Conservation (phyloP, 2,329 filamentous ascomycete genomes). For the Fonsecaea erecta region DNA sequence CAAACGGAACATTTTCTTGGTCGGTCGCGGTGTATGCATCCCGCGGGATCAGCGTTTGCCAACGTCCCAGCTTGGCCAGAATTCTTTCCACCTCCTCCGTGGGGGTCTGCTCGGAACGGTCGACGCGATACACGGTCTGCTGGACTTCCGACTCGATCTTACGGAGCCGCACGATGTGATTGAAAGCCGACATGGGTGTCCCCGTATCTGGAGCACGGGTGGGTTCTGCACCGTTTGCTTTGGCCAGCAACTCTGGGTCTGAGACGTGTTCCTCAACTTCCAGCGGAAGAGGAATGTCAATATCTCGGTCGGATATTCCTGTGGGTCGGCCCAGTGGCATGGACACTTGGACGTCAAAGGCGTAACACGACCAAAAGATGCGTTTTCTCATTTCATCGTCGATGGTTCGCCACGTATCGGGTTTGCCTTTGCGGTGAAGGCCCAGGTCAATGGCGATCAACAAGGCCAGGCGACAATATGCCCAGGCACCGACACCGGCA, state of each 20-base stretch:
- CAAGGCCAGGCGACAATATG: slow-evolving; percentile 7
- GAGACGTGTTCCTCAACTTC: slow-evolving; percentile 4
- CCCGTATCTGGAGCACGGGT: slow-evolving; percentile 4
- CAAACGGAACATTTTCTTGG: no score
- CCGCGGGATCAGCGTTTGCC: no score
- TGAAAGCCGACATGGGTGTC: slow-evolving; percentile 13
- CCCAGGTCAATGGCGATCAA: slow-evolving; percentile 12
- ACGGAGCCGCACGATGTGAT: slow-evolving; percentile 9
- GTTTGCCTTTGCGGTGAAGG: background rate
- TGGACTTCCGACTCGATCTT: slow-evolving; percentile 19
- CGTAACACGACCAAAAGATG: slow-evolving; percentile 20
- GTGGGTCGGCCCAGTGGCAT: slow-evolving; percentile 16
- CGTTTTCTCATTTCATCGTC: slow-evolving; percentile 11
- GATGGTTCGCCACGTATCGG: background rate
- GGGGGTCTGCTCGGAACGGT: slow-evolving; percentile 1
- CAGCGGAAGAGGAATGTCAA: no score
- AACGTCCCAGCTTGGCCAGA: no score
- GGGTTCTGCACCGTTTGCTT: background rate
- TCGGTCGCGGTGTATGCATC: no score
- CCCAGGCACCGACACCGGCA: no score
- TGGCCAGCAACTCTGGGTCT: background rate
- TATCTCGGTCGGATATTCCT: slow-evolving; percentile 18
- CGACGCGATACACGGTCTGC: slow-evolving; percentile 17
- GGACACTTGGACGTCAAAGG: slow-evolving; percentile 7
- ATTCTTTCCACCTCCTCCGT: no score